Conservation (phyloP, 2,329 filamentous ascomycete species). For the Didymella segeticola region DNA sequence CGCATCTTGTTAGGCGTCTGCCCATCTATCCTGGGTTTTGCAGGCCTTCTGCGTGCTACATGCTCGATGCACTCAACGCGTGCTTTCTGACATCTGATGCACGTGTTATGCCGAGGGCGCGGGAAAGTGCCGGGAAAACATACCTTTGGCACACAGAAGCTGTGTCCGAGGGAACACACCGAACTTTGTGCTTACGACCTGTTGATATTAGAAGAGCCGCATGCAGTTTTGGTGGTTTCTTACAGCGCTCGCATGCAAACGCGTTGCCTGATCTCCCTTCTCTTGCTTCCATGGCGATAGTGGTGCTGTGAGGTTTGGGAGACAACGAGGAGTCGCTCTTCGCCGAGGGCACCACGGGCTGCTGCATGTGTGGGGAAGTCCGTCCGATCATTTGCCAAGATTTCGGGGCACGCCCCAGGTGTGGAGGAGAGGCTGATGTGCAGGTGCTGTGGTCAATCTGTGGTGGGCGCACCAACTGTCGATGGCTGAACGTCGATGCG, state of each 20-base stretch:
- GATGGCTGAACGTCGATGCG: neutral
- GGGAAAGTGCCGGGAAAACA: constrained; percentile 23
- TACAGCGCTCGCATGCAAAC: constrained; percentile 46
- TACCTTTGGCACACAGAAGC: constrained; percentile 45
- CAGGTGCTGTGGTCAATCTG: neutral
- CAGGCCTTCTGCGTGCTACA: constrained; percentile 45
- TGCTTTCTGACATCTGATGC: constrained; percentile 46
- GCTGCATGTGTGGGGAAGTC: constrained; percentile 44
- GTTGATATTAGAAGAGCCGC: constrained; percentile 7
- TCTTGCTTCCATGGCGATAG: constrained; percentile 43
- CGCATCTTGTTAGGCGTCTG: constrained; percentile 36
- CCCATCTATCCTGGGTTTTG: constrained; percentile 38
- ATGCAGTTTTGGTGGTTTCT: neutral
- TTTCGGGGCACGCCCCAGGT: constrained; percentile 28
- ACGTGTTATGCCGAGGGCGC: constrained; percentile 37
- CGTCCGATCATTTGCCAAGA: constrained; percentile 47
- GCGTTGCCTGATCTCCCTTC: constrained; percentile 47
- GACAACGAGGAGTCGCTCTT: constrained; percentile 27
- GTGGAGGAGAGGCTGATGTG: constrained; percentile 13
- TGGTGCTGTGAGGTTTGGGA: constrained; percentile 35
- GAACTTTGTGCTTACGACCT: constrained; percentile 45
- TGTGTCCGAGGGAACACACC: constrained; percentile 45
- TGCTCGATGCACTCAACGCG: constrained; percentile 47
- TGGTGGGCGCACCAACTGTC: neutral
- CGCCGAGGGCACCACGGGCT: constrained; percentile 27